Evolutionary conservation across 805 yeast species (phyloP).

Genomic region (Ogataea methanolica): DNA sequence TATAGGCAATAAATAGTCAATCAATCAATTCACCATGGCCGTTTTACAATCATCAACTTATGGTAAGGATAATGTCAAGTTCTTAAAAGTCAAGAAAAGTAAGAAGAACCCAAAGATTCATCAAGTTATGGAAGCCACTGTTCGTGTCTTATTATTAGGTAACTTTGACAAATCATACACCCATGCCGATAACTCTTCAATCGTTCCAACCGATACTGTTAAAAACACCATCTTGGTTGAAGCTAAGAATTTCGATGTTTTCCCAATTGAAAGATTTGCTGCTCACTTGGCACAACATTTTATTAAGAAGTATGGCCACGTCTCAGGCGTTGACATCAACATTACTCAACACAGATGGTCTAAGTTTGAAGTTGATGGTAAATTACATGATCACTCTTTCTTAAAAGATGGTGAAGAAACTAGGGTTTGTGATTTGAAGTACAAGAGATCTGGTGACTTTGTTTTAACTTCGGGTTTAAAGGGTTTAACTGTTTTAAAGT

Average conservation of each 20-base stretch:
- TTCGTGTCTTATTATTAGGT: slow-evolving; percentile 70
- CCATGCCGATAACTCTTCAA: slow-evolving; percentile 79
- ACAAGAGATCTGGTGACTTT: slow-evolving; percentile 50
- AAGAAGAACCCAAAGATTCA: slow-evolving; percentile 67
- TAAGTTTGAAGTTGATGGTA: slow-evolving; percentile 68
- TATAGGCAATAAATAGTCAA: background rate
- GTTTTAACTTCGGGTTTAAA: slow-evolving; percentile 63
- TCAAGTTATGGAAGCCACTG: slow-evolving; percentile 83
- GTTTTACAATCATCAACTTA: slow-evolving; percentile 51
- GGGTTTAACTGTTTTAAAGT: slow-evolving; percentile 79
- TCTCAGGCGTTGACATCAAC: slow-evolving; percentile 62
- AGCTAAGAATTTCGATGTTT: slow-evolving; percentile 77
- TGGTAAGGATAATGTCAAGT: slow-evolving; percentile 92
- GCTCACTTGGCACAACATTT: slow-evolving; percentile 82
- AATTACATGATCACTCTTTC: slow-evolving; percentile 79
- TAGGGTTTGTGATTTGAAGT: slow-evolving; percentile 53
- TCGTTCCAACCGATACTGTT: slow-evolving; percentile 92
- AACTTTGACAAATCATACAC: slow-evolving; percentile 79
- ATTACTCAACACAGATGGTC: slow-evolving; percentile 78
- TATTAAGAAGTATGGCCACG: slow-evolving; percentile 69
- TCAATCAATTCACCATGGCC: slow-evolving; percentile 18
- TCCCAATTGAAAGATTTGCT: slow-evolving; percentile 90
- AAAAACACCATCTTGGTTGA: slow-evolving; percentile 82
- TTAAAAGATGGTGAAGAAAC: slow-evolving; percentile 80
- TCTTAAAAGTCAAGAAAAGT: slow-evolving; percentile 82